phyloP scores from a whole-genome alignment of 768 basidiomycete genomes.

The Pholiota conissans region DNA sequence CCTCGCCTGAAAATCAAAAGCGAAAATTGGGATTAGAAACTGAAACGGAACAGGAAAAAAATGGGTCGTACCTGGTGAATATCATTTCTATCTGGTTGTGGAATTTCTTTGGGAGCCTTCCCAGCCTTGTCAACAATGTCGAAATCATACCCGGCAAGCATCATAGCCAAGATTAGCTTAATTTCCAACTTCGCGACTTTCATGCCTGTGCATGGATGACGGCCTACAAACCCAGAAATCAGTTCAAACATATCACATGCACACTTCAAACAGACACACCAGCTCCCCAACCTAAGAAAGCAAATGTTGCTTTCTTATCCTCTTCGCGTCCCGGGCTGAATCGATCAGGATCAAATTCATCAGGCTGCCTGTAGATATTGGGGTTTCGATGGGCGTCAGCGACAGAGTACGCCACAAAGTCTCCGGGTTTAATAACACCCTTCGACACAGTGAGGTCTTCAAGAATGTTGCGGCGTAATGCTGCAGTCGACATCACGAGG shows the following conservation, averaged over 20 bases:
- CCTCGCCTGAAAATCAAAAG: not conserved
- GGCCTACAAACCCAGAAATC: constrained; percentile 22
- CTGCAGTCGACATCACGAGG: constrained; percentile 25
- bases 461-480: constrained; percentile 35
- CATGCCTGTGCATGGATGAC: constrained; percentile 40
- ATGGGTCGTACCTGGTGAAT: constrained; percentile 28
- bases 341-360: constrained; percentile 36
- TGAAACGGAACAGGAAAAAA: not conserved
- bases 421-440: constrained; percentile 28
- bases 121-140: constrained; percentile 33
- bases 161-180: constrained; percentile 33
- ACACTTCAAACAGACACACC: constrained; percentile 30
- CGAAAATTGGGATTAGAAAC: not conserved
- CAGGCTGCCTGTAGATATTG: constrained; percentile 34
- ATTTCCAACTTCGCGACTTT: constrained; percentile 38
- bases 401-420: constrained; percentile 35
- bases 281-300: constrained; percentile 40
- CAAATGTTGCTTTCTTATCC: constrained; percentile 31
- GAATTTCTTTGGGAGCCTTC: constrained; percentile 19
- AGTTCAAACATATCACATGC: no score
- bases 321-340: constrained; percentile 32
- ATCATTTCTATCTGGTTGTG: constrained; percentile 32
- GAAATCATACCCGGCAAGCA: constrained; percentile 32
- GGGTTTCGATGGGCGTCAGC: constrained; percentile 36
- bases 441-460: constrained; percentile 28